A percentile compares a stretch with the other conserved stretches of the same genome.
Evolutionary conservation across 169 alveolate genomes (phyloP).

Genomic region (Plasmodium gonderi): DNA sequence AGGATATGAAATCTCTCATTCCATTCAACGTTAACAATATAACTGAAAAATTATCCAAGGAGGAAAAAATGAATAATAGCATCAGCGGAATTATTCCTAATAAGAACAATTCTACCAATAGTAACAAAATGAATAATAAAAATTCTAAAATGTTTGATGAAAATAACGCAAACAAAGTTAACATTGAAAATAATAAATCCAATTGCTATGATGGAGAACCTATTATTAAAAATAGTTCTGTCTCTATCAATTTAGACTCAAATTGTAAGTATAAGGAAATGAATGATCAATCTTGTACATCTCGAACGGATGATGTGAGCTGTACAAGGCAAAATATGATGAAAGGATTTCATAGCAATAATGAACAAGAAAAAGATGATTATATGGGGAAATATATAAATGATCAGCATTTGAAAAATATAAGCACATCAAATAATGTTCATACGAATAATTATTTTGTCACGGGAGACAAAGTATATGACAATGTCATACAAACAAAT

Average conservation of each 20-base stretch:
- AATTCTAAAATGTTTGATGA: background rate
- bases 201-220: background rate
- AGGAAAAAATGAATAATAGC: background rate
- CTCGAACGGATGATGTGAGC: background rate
- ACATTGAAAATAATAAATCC: background rate
- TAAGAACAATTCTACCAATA: conserved; percentile 2
- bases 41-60: background rate
- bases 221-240: background rate
- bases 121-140: background rate
- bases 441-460: background rate
- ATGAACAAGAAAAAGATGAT: background rate
- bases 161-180: background rate
- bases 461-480: background rate
- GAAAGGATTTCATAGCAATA: background rate
- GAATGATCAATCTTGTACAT: background rate
- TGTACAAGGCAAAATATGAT: background rate
- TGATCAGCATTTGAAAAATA: background rate
- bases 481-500: background rate
- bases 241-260: background rate
- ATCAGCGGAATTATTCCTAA: background rate
- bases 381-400: background rate
- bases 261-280: background rate
- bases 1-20: conserved; percentile 68
- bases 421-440: background rate
- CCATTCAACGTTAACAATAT: conserved; percentile 29